Conservation (phyloP, 768 basidiomycete species). For the Russula dissimulans region DNA sequence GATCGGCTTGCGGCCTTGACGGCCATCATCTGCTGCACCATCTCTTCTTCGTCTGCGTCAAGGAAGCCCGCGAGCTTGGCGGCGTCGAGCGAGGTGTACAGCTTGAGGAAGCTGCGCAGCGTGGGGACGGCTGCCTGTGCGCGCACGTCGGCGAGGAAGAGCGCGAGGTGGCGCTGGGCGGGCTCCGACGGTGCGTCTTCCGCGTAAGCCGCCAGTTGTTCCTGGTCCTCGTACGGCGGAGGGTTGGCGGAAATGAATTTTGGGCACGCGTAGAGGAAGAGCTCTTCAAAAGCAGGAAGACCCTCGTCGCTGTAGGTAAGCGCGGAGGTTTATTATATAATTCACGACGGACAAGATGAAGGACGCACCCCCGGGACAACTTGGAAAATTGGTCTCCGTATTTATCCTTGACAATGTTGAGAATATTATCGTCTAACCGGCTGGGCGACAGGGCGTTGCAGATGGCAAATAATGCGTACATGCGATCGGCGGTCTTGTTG, state of each 20-base stretch:
- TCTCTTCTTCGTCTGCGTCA: slow-evolving; percentile 86
- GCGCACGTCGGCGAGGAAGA: slow-evolving; percentile 77
- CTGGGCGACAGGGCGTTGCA: slow-evolving; percentile 91
- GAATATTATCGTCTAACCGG: slow-evolving; percentile 88
- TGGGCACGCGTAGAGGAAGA: slow-evolving; percentile 90
- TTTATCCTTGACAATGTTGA: slow-evolving; percentile 85
- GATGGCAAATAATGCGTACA: slow-evolving; percentile 93
- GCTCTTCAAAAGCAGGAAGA: slow-evolving; percentile 76
- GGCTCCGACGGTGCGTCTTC: slow-evolving; percentile 50
- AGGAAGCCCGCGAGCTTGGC: slow-evolving; percentile 88
- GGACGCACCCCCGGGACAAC: slow-evolving; percentile 72
- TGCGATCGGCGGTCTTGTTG: slow-evolving; percentile 94
- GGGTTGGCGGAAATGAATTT: slow-evolving; percentile 95
- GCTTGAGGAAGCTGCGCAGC: slow-evolving; percentile 83
- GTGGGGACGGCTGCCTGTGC: slow-evolving; percentile 74
- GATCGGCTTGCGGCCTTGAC: slow-evolving; percentile 85
- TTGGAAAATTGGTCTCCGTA: slow-evolving; percentile 87
- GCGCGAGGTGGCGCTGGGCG: slow-evolving; percentile 70
- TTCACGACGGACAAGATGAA: background rate
- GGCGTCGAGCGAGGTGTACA: slow-evolving; percentile 91
- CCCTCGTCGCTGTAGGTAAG: slow-evolving; percentile 50
- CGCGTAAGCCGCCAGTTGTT: slow-evolving; percentile 39
- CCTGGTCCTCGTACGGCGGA: slow-evolving; percentile 82
- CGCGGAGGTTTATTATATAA: background rate
- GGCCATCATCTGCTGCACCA: slow-evolving; percentile 95